Conservation (phyloP, 768 basidiomycete genomes). For the Podaxis sp. region DNA sequence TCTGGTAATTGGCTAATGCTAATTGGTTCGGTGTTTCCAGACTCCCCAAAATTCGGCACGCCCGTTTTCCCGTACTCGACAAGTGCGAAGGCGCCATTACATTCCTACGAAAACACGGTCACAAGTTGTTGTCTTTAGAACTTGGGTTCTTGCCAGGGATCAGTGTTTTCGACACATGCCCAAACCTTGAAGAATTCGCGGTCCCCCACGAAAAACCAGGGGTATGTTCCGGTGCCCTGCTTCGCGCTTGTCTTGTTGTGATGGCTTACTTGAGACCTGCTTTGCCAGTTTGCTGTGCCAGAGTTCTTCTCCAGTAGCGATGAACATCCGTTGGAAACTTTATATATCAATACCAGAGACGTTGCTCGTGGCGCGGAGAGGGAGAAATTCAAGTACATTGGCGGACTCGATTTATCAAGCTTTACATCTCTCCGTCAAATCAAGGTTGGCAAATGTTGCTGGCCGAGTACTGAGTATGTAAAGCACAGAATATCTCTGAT, state of each 20-base stretch:
- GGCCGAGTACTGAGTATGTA: conserved; percentile 6
- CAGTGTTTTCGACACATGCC: conserved; percentile 7
- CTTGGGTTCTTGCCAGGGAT: conserved; percentile 9
- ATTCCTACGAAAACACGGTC: conserved; percentile 3
- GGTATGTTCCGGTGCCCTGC: not conserved
- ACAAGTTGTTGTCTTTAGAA: not conserved
- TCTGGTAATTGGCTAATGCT: not conserved
- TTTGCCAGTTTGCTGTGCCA: not conserved
- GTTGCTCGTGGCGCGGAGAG: conserved; percentile 4
- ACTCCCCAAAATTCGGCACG: conserved; percentile 1
- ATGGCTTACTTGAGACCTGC: not conserved
- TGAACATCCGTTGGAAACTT: not conserved
- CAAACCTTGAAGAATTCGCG: not conserved
- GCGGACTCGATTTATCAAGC: conserved; percentile 5
- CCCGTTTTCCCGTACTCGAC: not conserved
- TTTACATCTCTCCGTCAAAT: conserved; percentile 4
- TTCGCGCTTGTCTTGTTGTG: not conserved
- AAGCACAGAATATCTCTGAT: not conserved
- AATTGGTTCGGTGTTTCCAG: not conserved
- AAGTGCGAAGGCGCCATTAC: conserved; percentile 7
- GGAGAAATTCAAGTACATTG: conserved; percentile 11
- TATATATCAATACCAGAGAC: not conserved
- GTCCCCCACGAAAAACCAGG: conserved; percentile 6
- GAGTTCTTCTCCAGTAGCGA: conserved; percentile 12
- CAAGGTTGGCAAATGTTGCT: not conserved